Base-by-base conservation (phyloP, 768 basidiomycete species). In the Trametes maxima region DNA sequence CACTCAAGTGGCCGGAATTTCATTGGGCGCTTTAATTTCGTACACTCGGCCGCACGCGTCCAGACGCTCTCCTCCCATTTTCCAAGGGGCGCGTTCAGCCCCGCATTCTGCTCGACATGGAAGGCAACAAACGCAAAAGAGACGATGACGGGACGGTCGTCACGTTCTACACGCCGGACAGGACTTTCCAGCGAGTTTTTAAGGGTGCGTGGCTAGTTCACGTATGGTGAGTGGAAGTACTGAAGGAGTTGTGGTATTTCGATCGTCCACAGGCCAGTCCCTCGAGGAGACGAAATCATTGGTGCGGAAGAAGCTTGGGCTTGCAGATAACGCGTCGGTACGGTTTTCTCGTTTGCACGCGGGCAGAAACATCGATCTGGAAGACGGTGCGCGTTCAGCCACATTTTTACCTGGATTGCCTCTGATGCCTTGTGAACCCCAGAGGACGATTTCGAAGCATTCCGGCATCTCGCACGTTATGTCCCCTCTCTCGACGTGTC, bases 401-500 rank as follows among this genome's bases (percentile, higher is more conserved):
- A 37, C 13, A 11, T 47, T 36, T 37, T 28, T 19, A 42, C 8
- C 22, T 21, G 56, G 40, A 47, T 37, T 42, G 42, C 49, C 59
- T 14, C 53, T 59, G 42, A 35, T 22, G 54, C 43, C 63, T 11
- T 35, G n/a, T 25, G 37, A 43, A 56, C 42, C 43, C 21, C 64
- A 93, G 91, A 90, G 45, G 90, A 88, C 40, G 91, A 93, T 72
- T 92, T 91, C 63, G 86, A 87, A 55, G 90, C 89, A 1, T 90
- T 92, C 72, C 73, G 75, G 58, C 75, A 80, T 14, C 72, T 82
- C 39, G 77, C 84, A 21, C 52, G 51, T n/a, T 28, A 44, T 36
- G 54, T 22, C 1, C 1, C 54, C 5, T 36, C 63, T 2, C 42
- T 64, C 5, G 64, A 67, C 14, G 49, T 67, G 0, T 40, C 58